Base-by-base conservation (phyloP, 202 grass and related monocot genomes). In the Carex sylvatica region DNA sequence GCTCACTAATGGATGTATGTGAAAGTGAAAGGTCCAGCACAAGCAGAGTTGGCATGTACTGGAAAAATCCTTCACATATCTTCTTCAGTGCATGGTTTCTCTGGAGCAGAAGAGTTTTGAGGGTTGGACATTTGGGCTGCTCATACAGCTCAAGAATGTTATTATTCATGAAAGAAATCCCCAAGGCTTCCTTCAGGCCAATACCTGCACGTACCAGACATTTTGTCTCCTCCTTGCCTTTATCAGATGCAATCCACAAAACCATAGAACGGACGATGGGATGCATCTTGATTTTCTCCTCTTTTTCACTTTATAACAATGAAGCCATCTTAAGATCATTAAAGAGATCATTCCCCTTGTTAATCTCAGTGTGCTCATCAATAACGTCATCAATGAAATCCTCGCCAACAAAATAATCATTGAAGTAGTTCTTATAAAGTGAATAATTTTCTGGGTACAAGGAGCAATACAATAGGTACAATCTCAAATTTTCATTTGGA, bases 381-480 rank as follows among this genome's bases (percentile, higher is more conserved):
- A n/a, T n/a, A n/a, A 97, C 15, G 9, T 93, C 92, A 83, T 98
- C 90, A n/a, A 98, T 93, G 79, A 93, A 91, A 15, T 92, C 92
- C 83, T 98, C 95, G 63, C 91, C 92, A 2, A 93, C 93, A 85
- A 89, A 95, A 70, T 93, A 98, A 59, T 86, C 91, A 84, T 93
- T 95, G 61, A 98, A 78, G 85, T 85, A 87, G 23, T 91, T 87
- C 79, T 94, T 94, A 22, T 90, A 85, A 75, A 93, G 91, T 1
- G 90, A 82, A 88, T 86, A 90, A 58, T 91, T 85, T 79, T 93
- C 84, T 46, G 84, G 89, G 82, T 90, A 92, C 44, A 94, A 78
- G 22, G 92, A 93, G 70, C 90, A 94, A 70, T 98, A 93, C 6
- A 98, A 69, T 4, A 98, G 82, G 82, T 87, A 93, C 65, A 88